Evolutionary conservation across 2,329 filamentous ascomycete genomes (phyloP).

Genomic region (Sclerotinia spermophila): DNA sequence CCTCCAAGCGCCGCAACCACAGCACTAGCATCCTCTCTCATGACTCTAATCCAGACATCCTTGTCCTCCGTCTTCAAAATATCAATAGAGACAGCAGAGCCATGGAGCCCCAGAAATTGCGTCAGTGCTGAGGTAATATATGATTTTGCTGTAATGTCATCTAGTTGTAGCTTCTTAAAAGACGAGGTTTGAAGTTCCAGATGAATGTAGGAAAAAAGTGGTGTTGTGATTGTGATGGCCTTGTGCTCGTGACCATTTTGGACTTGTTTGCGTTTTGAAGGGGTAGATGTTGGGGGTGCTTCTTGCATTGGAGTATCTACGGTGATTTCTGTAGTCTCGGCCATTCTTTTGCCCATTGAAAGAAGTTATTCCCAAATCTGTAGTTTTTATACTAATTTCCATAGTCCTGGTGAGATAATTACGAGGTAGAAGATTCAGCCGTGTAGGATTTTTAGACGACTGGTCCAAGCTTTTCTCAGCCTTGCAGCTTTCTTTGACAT

Average conservation of each 20-base stretch:
- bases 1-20: constrained; percentile 64
- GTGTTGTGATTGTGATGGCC: constrained; percentile 49
- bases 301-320: constrained; percentile 10
- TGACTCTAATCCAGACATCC: constrained; percentile 63
- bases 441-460: background rate
- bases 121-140: constrained; percentile 61
- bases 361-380: background rate
- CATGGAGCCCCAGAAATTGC: constrained; percentile 68
- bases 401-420: background rate
- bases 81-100: constrained; percentile 64
- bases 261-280: constrained; percentile 18
- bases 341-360: background rate
- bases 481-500: constrained; percentile 15
- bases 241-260: constrained; percentile 43
- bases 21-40: constrained; percentile 54
- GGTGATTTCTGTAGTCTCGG: background rate
- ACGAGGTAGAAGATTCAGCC: background rate
- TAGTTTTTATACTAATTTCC: background rate
- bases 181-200: constrained; percentile 45
- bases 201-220: constrained; percentile 55
- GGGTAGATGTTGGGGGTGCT: background rate
- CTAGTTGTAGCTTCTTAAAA: constrained; percentile 42
- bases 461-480: constrained; percentile 17
- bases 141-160: constrained; percentile 58
- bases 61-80: constrained; percentile 58